These are phyloP conservation scores for Pisolithus marmoratus DNA, from an alignment of 768 basidiomycete species.

Conservation along the genomic window DNA sequence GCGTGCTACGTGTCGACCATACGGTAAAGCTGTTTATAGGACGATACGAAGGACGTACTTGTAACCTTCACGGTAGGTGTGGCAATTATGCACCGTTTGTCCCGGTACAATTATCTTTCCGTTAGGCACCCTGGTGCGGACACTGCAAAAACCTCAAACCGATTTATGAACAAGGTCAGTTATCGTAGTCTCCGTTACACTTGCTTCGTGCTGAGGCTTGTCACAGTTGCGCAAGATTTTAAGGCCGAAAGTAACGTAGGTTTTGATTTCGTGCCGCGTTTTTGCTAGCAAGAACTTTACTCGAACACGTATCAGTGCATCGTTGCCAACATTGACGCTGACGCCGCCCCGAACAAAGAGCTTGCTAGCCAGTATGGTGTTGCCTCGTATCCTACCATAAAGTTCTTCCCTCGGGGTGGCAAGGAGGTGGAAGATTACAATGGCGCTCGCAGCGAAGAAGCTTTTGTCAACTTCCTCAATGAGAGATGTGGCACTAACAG, in stretches of 20 bases:
- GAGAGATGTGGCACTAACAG: conserved; percentile 84
- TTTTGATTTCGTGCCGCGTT: background rate
- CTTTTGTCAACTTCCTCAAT: conserved; percentile 76
- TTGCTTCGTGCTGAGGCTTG: background rate
- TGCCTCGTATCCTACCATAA: conserved; percentile 85
- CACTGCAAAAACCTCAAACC: conserved; percentile 95
- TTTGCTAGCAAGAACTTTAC: conserved; percentile 4
- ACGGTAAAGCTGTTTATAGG: conserved; percentile 29
- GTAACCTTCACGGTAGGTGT: conserved; percentile 70
- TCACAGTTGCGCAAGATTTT: conserved; percentile 73
- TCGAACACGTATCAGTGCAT: conserved; percentile 51
- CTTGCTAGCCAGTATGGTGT: conserved; percentile 71
- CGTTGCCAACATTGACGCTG: conserved; percentile 88
- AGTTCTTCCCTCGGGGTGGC: conserved; percentile 80
- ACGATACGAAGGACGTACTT: conserved; percentile 72
- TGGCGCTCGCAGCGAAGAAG: conserved; percentile 65
- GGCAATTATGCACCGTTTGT: background rate
- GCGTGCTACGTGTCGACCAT: background rate
- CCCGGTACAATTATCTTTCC: background rate
- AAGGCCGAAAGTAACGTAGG: conserved; percentile 68
- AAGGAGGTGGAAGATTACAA: conserved; percentile 65
- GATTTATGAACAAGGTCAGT: conserved; percentile 67
- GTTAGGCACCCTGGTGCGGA: conserved; percentile 77
- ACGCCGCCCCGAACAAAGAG: conserved; percentile 72
- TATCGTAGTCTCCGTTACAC: background rate